phyloP scores from a whole-genome alignment of 371 early-diverging fungal species.

The Mortierella sp. region DNA sequence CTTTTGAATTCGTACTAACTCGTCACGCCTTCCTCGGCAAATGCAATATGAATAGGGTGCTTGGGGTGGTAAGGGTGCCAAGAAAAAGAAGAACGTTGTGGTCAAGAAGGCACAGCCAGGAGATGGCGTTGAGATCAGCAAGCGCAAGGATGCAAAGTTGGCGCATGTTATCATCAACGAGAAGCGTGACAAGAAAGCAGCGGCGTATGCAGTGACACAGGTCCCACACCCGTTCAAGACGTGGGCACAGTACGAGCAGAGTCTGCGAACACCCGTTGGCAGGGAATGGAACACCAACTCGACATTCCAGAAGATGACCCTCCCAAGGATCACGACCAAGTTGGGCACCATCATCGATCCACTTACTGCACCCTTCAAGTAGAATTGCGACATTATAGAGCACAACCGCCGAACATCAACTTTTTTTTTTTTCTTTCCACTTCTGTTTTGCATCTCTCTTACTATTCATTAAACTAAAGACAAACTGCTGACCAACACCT shows the following conservation, averaged over 20 bases:
- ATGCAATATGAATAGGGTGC: slow-evolving; percentile 62
- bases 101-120: slow-evolving; percentile 64
- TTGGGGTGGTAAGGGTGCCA: slow-evolving; percentile 86
- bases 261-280: slow-evolving; percentile 88
- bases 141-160: slow-evolving; percentile 85
- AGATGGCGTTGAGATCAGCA: slow-evolving; percentile 70
- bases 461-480: too few relatives aligned
- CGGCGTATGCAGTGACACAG: slow-evolving; percentile 75
- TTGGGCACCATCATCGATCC: slow-evolving; percentile 92
- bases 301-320: slow-evolving; percentile 75
- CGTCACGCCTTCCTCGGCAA: too few relatives aligned
- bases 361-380: slow-evolving; percentile 69
- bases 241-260: slow-evolving; percentile 88
- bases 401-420: too few relatives aligned
- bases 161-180: slow-evolving; percentile 93
- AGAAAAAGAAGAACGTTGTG: slow-evolving; percentile 72
- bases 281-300: slow-evolving; percentile 93
- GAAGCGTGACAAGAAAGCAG: slow-evolving; percentile 78
- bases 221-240: slow-evolving; percentile 91
- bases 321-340: slow-evolving; percentile 87
- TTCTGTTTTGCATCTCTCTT: too few relatives aligned
- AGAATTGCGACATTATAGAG: too few relatives aligned
- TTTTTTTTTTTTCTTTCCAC: too few relatives aligned
- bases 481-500: too few relatives aligned
- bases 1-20: too few relatives aligned